Evolutionary conservation across 2,329 filamentous ascomycete species (phyloP), one percentile per base, ranked within the genome.

Genomic region (Pseudogymnoascus sp.): DNA sequence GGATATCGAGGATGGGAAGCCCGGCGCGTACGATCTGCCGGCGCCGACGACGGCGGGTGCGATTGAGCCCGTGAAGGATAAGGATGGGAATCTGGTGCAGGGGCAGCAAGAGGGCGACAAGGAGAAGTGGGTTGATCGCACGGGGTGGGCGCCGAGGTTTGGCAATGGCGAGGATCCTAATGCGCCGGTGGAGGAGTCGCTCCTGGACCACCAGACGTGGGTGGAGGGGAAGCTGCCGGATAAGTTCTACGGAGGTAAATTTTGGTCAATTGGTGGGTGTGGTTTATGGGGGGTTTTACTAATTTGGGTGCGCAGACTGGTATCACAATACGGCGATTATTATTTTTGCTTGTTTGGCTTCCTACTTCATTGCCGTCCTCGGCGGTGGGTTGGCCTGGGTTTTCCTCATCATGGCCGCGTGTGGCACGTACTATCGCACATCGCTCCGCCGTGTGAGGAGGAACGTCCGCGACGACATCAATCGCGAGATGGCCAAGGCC

Each of bases 251-350:
- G 94, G 94, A 73, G 90, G 88, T 90, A 77, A 69, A 82, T 68
- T 59, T 35, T 25, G 67, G 42, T 16, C 62, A 16, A 31, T 25
- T 5, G 38, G n/a, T n/a, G 8, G 11, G n/a, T n/a, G 8, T 8
- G 42, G 31, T 62, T 12, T 62, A 59, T 64, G 18, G 37, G 14
- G 12, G 23, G 16, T 12, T 42, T 11, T 42, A 59, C 63, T 65
- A 65, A 67, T 69, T 25, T 21, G 18, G 16, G 8, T 42, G 40
- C 8, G 59, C 67, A 91, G 92, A 97, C 74, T 99, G 94, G 94
- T 99, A 97, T 75, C 92, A 99, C 76, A 99, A 99, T 75, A 87
- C 92, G 2, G 94, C 81, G n/a, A 79, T 99, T 66, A 97, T 99
- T 72, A 82, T 93, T 68, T 97, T 99, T 73, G 91, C 93, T 61